A percentile compares a stretch with the other conserved stretches of the same genome.
phyloP scores from a whole-genome alignment of 78 protist genomes.

The Dictyostelium citrinum region DNA sequence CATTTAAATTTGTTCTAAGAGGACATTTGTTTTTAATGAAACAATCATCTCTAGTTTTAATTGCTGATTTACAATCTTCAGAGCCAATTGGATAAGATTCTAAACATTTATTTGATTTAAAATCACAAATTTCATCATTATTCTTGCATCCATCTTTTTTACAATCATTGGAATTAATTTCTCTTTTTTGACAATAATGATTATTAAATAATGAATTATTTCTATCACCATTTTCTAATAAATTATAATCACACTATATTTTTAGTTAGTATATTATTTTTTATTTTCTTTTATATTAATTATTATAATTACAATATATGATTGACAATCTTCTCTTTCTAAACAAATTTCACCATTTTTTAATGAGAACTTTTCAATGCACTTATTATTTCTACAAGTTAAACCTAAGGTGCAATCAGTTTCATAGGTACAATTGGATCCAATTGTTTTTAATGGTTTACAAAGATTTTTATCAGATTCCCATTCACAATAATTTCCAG shows the following conservation, averaged over 20 bases:
- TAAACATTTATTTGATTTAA: not conserved
- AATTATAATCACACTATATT: not conserved
- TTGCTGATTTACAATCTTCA: not conserved
- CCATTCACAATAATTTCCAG: not conserved
- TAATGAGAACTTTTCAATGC: not conserved
- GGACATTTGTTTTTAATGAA: not conserved
- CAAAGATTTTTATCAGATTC: not conserved
- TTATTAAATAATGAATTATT: not conserved
- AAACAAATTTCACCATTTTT: not conserved
- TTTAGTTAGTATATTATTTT: too few relatives aligned
- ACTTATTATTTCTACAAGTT: not conserved
- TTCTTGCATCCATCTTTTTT: not conserved
- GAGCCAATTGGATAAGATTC: not conserved
- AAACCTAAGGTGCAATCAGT: not conserved
- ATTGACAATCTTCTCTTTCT: not conserved
- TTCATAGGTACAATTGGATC: not conserved
- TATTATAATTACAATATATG: not conserved
- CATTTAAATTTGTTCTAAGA: not conserved
- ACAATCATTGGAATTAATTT: not conserved
- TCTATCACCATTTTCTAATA: not conserved
- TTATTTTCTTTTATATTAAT: too few relatives aligned
- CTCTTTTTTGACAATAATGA: not conserved
- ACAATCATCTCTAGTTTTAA: not conserved
- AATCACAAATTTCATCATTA: not conserved
- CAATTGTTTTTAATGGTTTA: not conserved